phyloP scores from a whole-genome alignment of 148 eudicot genomes.

The Silene latifolia region DNA sequence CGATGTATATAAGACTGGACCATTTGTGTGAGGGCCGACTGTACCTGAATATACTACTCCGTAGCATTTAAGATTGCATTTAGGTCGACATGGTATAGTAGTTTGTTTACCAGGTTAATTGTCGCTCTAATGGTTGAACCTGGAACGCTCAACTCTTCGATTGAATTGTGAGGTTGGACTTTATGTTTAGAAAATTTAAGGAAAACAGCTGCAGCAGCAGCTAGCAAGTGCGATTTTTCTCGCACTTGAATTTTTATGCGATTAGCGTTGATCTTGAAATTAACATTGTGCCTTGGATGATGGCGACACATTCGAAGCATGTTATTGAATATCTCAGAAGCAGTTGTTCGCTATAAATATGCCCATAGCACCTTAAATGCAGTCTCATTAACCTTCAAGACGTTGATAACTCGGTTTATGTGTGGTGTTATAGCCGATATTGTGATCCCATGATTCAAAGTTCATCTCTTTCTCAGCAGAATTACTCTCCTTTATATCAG shows the following conservation, averaged over 20 bases:
- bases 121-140: neutral
- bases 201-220: neutral
- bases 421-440: neutral
- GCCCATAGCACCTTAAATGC: too few relatives aligned
- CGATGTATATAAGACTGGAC: neutral
- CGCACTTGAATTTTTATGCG: neutral
- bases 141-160: neutral
- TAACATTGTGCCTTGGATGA: neutral
- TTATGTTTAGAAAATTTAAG: neutral
- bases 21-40: slow-evolving; percentile 4
- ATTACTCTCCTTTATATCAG: neutral
- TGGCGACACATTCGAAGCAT: neutral
- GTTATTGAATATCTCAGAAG: neutral
- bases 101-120: neutral
- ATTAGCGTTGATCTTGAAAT: neutral
- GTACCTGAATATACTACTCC: neutral
- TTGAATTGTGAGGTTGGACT: neutral
- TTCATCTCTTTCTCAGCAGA: neutral
- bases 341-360: neutral
- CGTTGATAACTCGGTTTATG: neutral
- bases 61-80: slow-evolving; percentile 1
- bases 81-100: neutral
- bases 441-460: neutral
- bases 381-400: neutral
- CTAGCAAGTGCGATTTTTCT: neutral